phyloP scores from a whole-genome alignment of 2,329 filamentous ascomycete genomes.

The Penicillium polonicum region DNA sequence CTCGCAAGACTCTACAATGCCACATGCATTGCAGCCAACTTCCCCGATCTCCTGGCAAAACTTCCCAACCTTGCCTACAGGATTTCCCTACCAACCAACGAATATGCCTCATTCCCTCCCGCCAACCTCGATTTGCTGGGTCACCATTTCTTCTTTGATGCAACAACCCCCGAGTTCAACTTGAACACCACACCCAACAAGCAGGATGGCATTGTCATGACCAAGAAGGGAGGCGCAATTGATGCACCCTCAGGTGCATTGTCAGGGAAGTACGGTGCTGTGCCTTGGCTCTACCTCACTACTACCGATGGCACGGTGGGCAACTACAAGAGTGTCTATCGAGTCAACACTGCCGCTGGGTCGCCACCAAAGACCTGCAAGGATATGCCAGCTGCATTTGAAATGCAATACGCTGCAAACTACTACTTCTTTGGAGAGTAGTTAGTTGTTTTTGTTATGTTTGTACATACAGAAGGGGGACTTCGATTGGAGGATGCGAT shows the following conservation, averaged over 20 bases:
- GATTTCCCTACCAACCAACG: constrained; percentile 55
- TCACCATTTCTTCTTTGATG: constrained; percentile 75
- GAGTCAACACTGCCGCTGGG: constrained; percentile 80
- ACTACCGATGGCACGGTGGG: constrained; percentile 57
- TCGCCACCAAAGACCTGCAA: constrained; percentile 70
- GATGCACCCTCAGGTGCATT: constrained; percentile 63
- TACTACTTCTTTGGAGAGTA: constrained; percentile 61
- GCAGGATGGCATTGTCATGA: constrained; percentile 57
- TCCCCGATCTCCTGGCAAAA: constrained; percentile 63
- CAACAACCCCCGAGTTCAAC: constrained; percentile 75
- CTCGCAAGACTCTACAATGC: constrained; percentile 84
- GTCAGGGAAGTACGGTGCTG: constrained; percentile 64
- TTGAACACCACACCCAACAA: constrained; percentile 57
- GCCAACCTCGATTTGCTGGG: constrained; percentile 66
- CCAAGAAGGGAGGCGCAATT: constrained; percentile 61
- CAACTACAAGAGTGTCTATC: constrained; percentile 72
- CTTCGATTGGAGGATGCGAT: constrained; percentile 7
- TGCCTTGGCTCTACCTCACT: constrained; percentile 75
- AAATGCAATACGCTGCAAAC: constrained; percentile 78
- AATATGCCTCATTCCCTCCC: constrained; percentile 44
- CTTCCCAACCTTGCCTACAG: constrained; percentile 68
- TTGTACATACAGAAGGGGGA: constrained; percentile 17
- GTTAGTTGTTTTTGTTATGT: constrained; percentile 1
- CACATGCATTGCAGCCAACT: constrained; percentile 71
- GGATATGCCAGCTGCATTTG: constrained; percentile 62